A percentile compares a stretch with the other conserved stretches of the same genome.
phyloP scores from a whole-genome alignment of 495 filamentous ascomycete genomes.

The Wilcoxina mikolae region DNA sequence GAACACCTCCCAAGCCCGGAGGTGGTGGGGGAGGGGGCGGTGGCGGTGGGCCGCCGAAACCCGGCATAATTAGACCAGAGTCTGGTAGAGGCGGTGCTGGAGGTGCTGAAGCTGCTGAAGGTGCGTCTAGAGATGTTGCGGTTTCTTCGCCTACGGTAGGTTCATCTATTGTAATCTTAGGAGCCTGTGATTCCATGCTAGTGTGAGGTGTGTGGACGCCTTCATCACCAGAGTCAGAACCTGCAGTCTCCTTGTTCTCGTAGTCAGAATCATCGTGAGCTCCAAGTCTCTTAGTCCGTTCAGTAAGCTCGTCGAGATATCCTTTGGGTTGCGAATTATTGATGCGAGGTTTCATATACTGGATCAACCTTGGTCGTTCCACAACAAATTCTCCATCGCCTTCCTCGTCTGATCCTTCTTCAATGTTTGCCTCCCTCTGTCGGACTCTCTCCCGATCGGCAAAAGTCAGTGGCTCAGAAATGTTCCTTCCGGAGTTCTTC shows the following conservation, averaged over 20 bases:
- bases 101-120: conserved; percentile 27
- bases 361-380: conserved; percentile 28
- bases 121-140: too few relatives aligned
- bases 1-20: conserved; percentile 19
- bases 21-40: conserved; percentile 32
- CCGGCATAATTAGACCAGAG: conserved; percentile 13
- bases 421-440: neutral
- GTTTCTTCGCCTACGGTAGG: too few relatives aligned
- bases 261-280: conserved; percentile 41
- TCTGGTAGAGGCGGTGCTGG: neutral
- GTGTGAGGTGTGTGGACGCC: conserved; percentile 63
- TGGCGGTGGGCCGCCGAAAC: conserved; percentile 35
- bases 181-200: conserved; percentile 54
- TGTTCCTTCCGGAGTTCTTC: neutral
- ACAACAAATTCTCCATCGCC: conserved; percentile 28
- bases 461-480: conserved; percentile 17
- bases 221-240: conserved; percentile 37
- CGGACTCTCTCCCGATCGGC: conserved; percentile 19
- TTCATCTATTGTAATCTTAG: conserved; percentile 56
- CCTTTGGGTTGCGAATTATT: neutral
- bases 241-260: conserved; percentile 9
- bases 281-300: conserved; percentile 26
- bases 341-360: conserved; percentile 8
- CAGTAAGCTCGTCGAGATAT: neutral
- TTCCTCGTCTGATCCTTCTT: conserved; percentile 9